Conservation (phyloP, 371 early-diverging fungal genomes). For the Haplosporangium sp. region DNA sequence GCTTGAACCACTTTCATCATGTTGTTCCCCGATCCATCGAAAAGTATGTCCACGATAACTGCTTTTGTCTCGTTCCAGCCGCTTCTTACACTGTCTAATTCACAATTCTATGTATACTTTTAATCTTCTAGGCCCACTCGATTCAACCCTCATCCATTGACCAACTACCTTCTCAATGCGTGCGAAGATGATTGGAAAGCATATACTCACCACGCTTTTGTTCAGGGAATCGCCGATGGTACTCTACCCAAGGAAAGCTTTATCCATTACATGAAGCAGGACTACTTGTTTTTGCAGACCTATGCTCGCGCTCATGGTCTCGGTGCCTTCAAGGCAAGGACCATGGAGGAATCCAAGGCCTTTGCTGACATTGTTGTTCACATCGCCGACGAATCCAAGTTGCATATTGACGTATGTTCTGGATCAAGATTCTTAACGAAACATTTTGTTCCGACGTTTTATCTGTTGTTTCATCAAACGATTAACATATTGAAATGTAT, state of each 20-base stretch:
- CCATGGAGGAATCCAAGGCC: slow-evolving; percentile 51
- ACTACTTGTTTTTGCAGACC: slow-evolving; percentile 82
- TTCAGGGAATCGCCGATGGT: slow-evolving; percentile 78
- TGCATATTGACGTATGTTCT: slow-evolving; percentile 17
- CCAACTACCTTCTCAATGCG: slow-evolving; percentile 64
- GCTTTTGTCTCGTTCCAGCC: slow-evolving; percentile 4
- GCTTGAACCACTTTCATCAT: slow-evolving; percentile 79
- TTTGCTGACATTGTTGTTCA: slow-evolving; percentile 71
- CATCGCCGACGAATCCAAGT: slow-evolving; percentile 73
- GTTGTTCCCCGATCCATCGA: slow-evolving; percentile 61
- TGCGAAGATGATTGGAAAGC: slow-evolving; percentile 70
- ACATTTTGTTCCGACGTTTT: too few species aligned
- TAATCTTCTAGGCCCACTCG: slow-evolving; percentile 43
- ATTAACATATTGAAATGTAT: too few species aligned
- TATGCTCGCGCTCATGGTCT: slow-evolving; percentile 84
- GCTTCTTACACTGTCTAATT: slow-evolving; percentile 24
- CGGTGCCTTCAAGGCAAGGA: slow-evolving; percentile 78
- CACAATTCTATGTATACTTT: background rate
- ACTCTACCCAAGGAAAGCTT: slow-evolving; percentile 77
- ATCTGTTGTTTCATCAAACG: background rate
- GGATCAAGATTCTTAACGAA: background rate
- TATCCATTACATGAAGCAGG: slow-evolving; percentile 83
- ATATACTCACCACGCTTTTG: slow-evolving; percentile 81
- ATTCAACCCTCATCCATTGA: slow-evolving; percentile 58
- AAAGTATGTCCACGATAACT: slow-evolving; percentile 50